Evolutionary conservation across 108 stramenopile species (phyloP), one percentile per base, ranked within the genome.

Genomic region (Skeletonema costatum): DNA sequence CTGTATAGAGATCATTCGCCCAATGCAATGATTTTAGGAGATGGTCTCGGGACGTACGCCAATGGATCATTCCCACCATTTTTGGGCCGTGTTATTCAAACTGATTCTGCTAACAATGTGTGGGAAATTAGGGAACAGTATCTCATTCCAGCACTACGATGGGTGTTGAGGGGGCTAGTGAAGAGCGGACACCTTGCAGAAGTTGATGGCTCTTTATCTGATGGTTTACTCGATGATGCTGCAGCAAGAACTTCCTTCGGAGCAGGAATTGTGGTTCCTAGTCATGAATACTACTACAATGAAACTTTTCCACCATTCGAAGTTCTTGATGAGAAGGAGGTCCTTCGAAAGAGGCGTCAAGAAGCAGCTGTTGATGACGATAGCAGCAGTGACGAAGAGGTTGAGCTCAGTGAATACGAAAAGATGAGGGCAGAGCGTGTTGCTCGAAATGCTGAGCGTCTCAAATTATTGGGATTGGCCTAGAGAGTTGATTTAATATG

Each of bases 401-500:
- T 93, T 61, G 96, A 96, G 73, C 64, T 94, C 75, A 94, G 91
- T 67, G 96, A 87, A 63, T 96, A 96, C 76, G 96, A 96, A 71
- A 90, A 93, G 74, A 74, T 88, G 63, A 85, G 96, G 33, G 92
- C 90, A 5, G 93, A 91, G 33, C 85, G 92, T 19, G 91, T 96
- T 2, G 89, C 90, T 31, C 68, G 96, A 41, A 96, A 96, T 81
- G 88, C 89, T 16, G 96, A 93, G 58, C 89, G 90, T 19, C 82
- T 96, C 32, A 92, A 92, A 75, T 77, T 73, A 2, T 77, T 96
- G 64, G 96, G 96, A 63, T 78, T 96, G 64, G 90, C 89, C 16
- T 96, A 84, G 67, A 44, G 25, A 56, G 53, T 56, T 9, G 53
- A 25, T 21, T 53, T 10, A 56, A 19, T 56, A 12, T 46, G 44